phyloP scores from a whole-genome alignment of 495 filamentous ascomycete genomes.

The Aspergillus kassunensis region DNA sequence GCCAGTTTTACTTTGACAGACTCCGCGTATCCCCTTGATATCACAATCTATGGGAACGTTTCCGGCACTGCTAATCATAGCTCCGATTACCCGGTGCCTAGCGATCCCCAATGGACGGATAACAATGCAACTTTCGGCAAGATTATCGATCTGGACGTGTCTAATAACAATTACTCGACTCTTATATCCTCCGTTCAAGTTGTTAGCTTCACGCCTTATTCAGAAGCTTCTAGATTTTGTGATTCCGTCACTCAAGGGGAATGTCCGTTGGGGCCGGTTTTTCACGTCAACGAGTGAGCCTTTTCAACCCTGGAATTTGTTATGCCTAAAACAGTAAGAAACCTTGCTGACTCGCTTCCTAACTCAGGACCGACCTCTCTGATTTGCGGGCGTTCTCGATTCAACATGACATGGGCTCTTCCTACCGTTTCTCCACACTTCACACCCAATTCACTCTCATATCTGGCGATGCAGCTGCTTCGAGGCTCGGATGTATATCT shows the following conservation, averaged over 20 bases:
- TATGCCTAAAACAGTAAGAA: not conserved
- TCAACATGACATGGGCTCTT: constrained; percentile 69
- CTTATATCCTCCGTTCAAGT: constrained; percentile 65
- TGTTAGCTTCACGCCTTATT: constrained; percentile 67
- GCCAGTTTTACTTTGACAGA: constrained; percentile 64
- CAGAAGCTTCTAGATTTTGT: constrained; percentile 57
- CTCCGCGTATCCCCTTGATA: constrained; percentile 61
- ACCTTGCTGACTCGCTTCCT: constrained; percentile 1
- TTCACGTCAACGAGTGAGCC: constrained; percentile 56
- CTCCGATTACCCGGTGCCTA: constrained; percentile 45
- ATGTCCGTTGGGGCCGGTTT: constrained; percentile 75
- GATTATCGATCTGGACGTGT: constrained; percentile 56
- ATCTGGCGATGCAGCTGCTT: constrained; percentile 61
- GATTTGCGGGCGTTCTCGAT: constrained; percentile 68
- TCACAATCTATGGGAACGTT: constrained; percentile 91
- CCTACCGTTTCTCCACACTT: constrained; percentile 81
- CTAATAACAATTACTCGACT: constrained; percentile 62
- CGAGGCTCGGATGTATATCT: constrained; percentile 73
- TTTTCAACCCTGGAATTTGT: not conserved
- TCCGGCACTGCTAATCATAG: constrained; percentile 53
- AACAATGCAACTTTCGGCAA: constrained; percentile 65
- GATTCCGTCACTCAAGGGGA: constrained; percentile 51
- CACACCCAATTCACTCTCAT: constrained; percentile 63
- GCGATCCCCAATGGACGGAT: constrained; percentile 51
- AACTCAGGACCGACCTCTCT: constrained; percentile 44